These are phyloP conservation scores for Daldinia sp. DNA, from an alignment of 2,329 filamentous ascomycete species.

Conservation along the genomic window DNA sequence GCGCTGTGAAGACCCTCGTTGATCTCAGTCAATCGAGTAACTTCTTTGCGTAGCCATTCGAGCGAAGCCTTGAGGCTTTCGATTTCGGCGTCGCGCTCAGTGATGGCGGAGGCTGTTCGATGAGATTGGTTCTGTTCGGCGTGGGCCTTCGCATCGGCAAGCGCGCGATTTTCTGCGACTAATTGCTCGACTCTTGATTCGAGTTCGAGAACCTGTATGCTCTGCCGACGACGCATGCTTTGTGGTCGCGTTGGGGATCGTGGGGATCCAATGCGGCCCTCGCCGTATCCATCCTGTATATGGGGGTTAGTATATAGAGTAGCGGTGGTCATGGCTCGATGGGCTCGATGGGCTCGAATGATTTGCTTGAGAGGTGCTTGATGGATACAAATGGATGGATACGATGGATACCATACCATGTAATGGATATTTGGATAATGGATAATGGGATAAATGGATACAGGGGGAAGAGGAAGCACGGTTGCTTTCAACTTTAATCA, in stretches of 20 bases:
- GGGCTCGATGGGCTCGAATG: slow-evolving; percentile 9
- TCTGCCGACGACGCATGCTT: slow-evolving; percentile 96
- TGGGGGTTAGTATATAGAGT: slow-evolving; percentile 37
- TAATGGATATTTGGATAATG: not conserved
- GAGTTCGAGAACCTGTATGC: slow-evolving; percentile 95
- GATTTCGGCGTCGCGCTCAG: slow-evolving; percentile 89
- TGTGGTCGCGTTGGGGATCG: slow-evolving; percentile 93
- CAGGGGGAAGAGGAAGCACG: not conserved
- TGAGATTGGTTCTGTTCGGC: slow-evolving; percentile 76
- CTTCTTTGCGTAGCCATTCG: slow-evolving; percentile 83
- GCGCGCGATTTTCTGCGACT: slow-evolving; percentile 82
- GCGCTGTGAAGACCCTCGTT: slow-evolving; percentile 84
- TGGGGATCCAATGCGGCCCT: slow-evolving; percentile 86
- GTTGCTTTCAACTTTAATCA: slow-evolving; percentile 48
- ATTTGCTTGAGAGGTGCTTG: not conserved
- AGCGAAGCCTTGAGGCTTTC: slow-evolving; percentile 83
- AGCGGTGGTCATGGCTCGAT: slow-evolving; percentile 26
- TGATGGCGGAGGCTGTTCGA: slow-evolving; percentile 76
- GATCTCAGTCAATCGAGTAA: slow-evolving; percentile 81
- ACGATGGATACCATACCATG: not conserved
- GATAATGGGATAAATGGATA: not conserved
- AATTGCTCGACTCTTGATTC: slow-evolving; percentile 88
- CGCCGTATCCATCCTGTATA: slow-evolving; percentile 88
- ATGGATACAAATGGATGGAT: not conserved
- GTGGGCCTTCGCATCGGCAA: slow-evolving; percentile 77